phyloP scores from a whole-genome alignment of 2,329 filamentous ascomycete genomes.

The Pseudogymnoascus sp. region DNA sequence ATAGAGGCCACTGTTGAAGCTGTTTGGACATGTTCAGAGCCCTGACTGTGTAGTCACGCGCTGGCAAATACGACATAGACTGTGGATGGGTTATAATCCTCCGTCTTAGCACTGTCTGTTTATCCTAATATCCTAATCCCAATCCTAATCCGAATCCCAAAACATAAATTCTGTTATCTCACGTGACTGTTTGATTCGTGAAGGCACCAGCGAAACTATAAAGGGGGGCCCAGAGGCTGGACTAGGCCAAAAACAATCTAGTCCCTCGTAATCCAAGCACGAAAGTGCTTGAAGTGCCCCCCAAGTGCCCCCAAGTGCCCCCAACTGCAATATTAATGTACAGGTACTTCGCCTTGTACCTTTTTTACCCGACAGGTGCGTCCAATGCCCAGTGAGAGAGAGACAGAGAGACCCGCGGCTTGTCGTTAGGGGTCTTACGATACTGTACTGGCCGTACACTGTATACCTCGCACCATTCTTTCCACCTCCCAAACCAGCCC shows the following conservation, averaged over 20 bases:
- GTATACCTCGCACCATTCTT: background rate
- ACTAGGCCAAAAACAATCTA: background rate
- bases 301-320: no score
- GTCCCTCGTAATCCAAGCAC: background rate
- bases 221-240: background rate
- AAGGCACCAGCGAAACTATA: background rate
- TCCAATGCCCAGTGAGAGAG: background rate
- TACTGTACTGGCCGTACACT: no score
- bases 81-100: background rate
- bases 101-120: background rate
- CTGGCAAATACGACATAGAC: background rate
- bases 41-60: background rate
- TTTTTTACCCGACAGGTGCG: background rate
- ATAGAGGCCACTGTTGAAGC: background rate
- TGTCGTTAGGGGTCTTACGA: conserved; percentile 4
- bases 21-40: background rate
- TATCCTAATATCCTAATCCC: background rate
- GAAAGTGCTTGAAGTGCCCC: background rate
- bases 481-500: background rate
- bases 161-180: background rate
- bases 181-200: background rate
- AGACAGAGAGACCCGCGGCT: background rate
- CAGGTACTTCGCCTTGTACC: background rate
- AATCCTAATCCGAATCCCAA: background rate
- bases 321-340: background rate